These are phyloP conservation scores for Diaporthe destruens DNA, from an alignment of 2,329 filamentous ascomycete genomes.

Conservation along the genomic window DNA sequence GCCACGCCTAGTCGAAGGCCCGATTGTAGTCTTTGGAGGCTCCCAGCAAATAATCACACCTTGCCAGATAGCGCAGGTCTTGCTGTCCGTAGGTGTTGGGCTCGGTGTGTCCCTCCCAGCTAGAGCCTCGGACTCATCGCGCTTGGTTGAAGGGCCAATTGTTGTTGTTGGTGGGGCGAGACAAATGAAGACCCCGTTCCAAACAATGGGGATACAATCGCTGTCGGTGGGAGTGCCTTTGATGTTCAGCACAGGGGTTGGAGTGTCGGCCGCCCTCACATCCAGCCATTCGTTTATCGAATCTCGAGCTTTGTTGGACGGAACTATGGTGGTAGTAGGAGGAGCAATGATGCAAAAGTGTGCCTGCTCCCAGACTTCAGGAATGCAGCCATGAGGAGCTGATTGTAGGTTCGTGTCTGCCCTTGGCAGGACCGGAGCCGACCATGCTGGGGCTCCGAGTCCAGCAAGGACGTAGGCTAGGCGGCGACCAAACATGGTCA, in stretches of 20 bases:
- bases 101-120: slow-evolving; percentile 6
- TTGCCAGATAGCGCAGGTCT: slow-evolving; percentile 22
- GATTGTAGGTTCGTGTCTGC: slow-evolving; percentile 1
- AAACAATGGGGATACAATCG: slow-evolving; percentile 20
- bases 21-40: slow-evolving; percentile 21
- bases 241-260: background rate
- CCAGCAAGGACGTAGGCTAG: slow-evolving; percentile 20
- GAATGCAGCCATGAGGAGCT: slow-evolving; percentile 16
- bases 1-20: slow-evolving; percentile 15
- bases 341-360: slow-evolving; percentile 26
- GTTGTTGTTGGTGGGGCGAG: slow-evolving; percentile 16
- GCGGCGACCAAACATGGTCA: slow-evolving; percentile 19
- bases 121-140: slow-evolving; percentile 4
- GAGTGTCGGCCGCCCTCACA: slow-evolving; percentile 2
- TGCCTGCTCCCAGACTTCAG: slow-evolving; percentile 26
- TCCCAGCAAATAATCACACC: slow-evolving; percentile 25
- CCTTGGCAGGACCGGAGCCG: slow-evolving; percentile 22
- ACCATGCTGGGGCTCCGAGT: slow-evolving; percentile 25
- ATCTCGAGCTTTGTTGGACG: slow-evolving; percentile 4
- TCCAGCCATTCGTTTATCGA: background rate
- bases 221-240: slow-evolving; percentile 14
- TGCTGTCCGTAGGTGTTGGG: slow-evolving; percentile 15
- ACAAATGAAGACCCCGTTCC: slow-evolving; percentile 26
- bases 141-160: slow-evolving; percentile 21
- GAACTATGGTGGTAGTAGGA: slow-evolving; percentile 21